phyloP scores from a whole-genome alignment of 1,284 basidiomycete genomes.

The Sutorius eximius region DNA sequence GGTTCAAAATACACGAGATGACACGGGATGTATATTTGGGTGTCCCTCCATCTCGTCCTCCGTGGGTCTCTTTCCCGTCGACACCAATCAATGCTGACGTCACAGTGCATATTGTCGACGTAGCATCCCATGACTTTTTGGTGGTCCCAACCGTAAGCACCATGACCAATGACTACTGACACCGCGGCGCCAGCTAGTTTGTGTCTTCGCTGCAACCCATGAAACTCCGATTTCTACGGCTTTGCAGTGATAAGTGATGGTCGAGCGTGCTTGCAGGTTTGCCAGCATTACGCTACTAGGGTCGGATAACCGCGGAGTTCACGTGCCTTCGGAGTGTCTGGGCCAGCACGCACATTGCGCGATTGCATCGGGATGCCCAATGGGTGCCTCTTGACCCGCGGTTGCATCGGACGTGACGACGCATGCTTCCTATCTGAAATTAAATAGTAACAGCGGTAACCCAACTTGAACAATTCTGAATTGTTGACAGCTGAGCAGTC shows the following conservation, averaged over 20 bases:
- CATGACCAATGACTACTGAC: not conserved
- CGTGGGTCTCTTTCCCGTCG: not conserved
- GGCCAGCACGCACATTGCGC: slow-evolving; percentile 2
- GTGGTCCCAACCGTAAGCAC: not conserved
- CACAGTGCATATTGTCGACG: no score
- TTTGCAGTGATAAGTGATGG: not conserved
- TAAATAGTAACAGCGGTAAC: not conserved
- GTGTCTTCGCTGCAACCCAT: not conserved
- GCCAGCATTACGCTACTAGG: slow-evolving; percentile 1
- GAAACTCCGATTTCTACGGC: not conserved
- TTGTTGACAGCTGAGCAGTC: not conserved
- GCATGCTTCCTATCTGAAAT: slow-evolving; percentile 8
- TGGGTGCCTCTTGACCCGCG: slow-evolving; percentile 15
- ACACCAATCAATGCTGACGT: not conserved
- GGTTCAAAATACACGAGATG: not conserved
- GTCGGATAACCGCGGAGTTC: slow-evolving; percentile 2
- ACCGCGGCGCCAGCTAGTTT: not conserved
- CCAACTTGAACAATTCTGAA: no score
- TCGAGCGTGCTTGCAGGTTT: not conserved
- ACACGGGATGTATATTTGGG: not conserved
- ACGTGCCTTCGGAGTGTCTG: not conserved
- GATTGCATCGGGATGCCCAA: slow-evolving; percentile 24
- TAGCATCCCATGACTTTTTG: not conserved
- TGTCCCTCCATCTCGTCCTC: not conserved
- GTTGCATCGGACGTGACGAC: slow-evolving; percentile 27